Conservation (phyloP, 345 rosid species). For the Arabidopsis suecica region DNA sequence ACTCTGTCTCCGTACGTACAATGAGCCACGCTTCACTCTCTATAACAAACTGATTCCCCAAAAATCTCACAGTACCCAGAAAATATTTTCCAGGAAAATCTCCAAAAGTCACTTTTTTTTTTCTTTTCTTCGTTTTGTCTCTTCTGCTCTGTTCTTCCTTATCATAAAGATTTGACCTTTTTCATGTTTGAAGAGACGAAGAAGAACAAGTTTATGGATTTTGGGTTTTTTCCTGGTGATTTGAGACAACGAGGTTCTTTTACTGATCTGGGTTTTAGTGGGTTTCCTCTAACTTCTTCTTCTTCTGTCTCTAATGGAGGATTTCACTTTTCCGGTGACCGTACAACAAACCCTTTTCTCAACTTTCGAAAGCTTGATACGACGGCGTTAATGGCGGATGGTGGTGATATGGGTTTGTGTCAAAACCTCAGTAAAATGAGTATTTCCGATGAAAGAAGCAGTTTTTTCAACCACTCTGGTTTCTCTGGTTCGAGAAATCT, state of each 20-base stretch:
- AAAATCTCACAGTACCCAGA: not conserved
- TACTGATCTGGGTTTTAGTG: conserved; percentile 28
- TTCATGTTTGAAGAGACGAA: conserved; percentile 7
- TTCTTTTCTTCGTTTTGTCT: not conserved
- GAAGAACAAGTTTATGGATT: conserved; percentile 30
- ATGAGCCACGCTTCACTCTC: not conserved
- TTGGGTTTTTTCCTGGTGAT: conserved; percentile 41
- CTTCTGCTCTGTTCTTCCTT: not conserved
- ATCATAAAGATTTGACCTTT: not conserved
- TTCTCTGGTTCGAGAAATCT: conserved; percentile 35
- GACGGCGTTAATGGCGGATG: conserved; percentile 8
- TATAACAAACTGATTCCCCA: not conserved
- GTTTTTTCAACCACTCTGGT: conserved; percentile 12
- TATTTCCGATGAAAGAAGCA: conserved; percentile 36
- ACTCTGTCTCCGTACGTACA: not conserved
- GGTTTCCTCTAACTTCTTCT: conserved; percentile 18
- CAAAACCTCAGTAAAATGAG: conserved; percentile 44
- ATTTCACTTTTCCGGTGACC: conserved; percentile 10
- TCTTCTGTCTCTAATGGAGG: conserved; percentile 22
- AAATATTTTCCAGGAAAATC: not conserved
- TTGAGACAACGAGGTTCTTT: conserved; percentile 18
- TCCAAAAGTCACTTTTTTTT: not conserved
- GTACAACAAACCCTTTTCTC: conserved; percentile 23
- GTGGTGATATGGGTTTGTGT: conserved; percentile 47
- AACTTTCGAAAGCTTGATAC: conserved; percentile 6